Percentiles rank a stretch among this genome's conserved stretches.
Conservation (phyloP, 2,329 filamentous ascomycete species). For the Graphilbum fragrans region DNA sequence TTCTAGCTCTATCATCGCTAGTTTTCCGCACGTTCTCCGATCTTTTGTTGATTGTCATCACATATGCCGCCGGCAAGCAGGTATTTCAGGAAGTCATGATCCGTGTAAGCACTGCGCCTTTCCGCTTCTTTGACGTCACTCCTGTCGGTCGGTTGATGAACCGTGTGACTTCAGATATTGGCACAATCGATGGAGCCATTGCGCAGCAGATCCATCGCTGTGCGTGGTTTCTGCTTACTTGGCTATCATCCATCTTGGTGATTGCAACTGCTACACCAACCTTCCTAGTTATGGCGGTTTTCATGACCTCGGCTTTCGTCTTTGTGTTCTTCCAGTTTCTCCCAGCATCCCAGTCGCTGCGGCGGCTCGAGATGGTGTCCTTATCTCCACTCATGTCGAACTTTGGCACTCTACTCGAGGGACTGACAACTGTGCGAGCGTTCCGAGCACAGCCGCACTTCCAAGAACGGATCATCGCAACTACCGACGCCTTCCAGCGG, state of each 20-base stretch:
- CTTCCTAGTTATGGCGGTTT: constrained; percentile 61
- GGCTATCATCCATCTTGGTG: constrained; percentile 60
- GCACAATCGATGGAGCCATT: constrained; percentile 79
- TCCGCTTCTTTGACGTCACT: constrained; percentile 85
- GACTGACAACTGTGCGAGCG: constrained; percentile 74
- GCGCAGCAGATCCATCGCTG: constrained; percentile 61
- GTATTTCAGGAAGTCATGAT: constrained; percentile 65
- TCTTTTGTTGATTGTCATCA: constrained; percentile 60
- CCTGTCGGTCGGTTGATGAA: constrained; percentile 88
- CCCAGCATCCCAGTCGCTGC: constrained; percentile 70
- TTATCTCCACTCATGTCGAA: constrained; percentile 84
- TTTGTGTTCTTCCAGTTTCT: constrained; percentile 66
- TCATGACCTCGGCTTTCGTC: constrained; percentile 57
- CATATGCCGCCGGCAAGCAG: constrained; percentile 63
- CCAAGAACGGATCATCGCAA: constrained; percentile 64
- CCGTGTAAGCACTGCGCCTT: constrained; percentile 66
- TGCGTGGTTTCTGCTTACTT: constrained; percentile 57
- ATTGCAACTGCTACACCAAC: constrained; percentile 68
- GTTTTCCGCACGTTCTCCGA: constrained; percentile 49
- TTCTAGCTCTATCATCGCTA: constrained; percentile 51
- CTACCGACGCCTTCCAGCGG: constrained; percentile 81
- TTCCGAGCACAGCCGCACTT: constrained; percentile 71
- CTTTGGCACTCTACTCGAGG: constrained; percentile 77
- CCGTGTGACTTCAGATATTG: constrained; percentile 79
- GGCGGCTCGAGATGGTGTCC: constrained; percentile 80